phyloP scores from a whole-genome alignment of 805 yeast genomes.

The Candida taoyuanica region DNA sequence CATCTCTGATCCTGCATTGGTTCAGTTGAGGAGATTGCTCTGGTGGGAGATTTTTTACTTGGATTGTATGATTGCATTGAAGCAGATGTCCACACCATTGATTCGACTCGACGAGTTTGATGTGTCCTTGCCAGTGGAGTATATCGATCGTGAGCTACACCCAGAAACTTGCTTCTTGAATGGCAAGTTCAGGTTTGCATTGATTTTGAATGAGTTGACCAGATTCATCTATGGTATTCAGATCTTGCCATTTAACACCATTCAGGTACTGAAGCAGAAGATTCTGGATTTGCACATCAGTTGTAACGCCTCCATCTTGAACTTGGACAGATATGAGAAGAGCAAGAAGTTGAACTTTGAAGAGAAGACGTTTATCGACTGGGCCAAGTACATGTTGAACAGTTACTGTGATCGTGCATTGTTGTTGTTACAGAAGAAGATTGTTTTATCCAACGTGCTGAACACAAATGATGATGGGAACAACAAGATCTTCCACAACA shows the following conservation, averaged over 20 bases:
- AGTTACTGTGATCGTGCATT: constrained; percentile 53
- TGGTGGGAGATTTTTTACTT: constrained; percentile 67
- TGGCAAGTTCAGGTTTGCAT: constrained; percentile 47
- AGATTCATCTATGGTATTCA: constrained; percentile 45
- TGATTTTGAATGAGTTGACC: constrained; percentile 50
- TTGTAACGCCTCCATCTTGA: constrained; percentile 45
- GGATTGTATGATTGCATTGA: constrained; percentile 53
- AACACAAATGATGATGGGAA: constrained; percentile 25
- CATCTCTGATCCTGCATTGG: constrained; percentile 41
- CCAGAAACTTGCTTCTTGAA: constrained; percentile 46
- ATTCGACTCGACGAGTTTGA: constrained; percentile 50
- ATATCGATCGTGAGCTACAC: constrained; percentile 36
- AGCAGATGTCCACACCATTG: constrained; percentile 50
- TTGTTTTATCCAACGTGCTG: constrained; percentile 28
- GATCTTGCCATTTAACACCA: constrained; percentile 36
- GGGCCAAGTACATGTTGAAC: constrained; percentile 43
- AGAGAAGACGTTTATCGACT: constrained; percentile 38
- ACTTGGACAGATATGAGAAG: constrained; percentile 33
- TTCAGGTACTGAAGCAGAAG: constrained; percentile 42
- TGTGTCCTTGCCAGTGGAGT: constrained; percentile 49
- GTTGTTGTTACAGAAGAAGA: constrained; percentile 37
- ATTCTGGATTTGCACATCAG: constrained; percentile 46
- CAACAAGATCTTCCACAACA: constrained; percentile 23
- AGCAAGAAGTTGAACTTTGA: constrained; percentile 35
- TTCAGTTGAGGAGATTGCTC: constrained; percentile 50